Evolutionary conservation across 305 asterid genomes (phyloP), one percentile per base, ranked within the genome.

Genomic region (Coffea humblotiana): DNA sequence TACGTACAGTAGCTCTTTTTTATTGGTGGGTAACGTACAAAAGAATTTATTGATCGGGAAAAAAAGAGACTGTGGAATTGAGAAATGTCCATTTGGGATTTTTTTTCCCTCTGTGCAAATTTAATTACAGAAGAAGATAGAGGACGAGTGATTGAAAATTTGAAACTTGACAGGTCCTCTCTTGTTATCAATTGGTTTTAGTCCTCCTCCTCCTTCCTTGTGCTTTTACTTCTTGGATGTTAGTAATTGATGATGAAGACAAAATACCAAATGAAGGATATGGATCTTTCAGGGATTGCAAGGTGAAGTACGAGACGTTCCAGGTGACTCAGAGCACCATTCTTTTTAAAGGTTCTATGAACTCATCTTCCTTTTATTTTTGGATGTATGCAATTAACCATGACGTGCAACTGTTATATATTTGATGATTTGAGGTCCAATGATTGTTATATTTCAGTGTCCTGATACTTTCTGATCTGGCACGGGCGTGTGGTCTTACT

Each of bases 141-240:
- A 75, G 79, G 18, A 67, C 67, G 23, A 68, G 75, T 37, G 43
- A 37, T 37, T 37, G 63, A 76, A 64, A 64, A 9, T 63, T 37
- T 37, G 63, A 76, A 64, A 64, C 15, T 63, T 32, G 48, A 51
- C 3, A 65, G 52, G 54, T 54, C 71, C 47, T 76, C 64, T 16
- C 21, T 11, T 27, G 12, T 8, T 60, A 54, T 75, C 78, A 23
- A 58, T 23, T 75, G 78, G 58, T 47, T 27, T 21, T 35, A 67
- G 52, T 60, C 23, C 61, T 45, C 61, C 52, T 54, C 8, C 45
- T 75, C 7, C 79, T 75, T 66, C 66, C 21, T 51, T 32, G 2
- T 18, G 10, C 12, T 47, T 19, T 3, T 48, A 48, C 52, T 8
- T 45, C 32, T n/a, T 9, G 27, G 66, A 61, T 61, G 45, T 23